Evolutionary conservation across 139 green algal species (phyloP).

Genomic region (Edaphochlamys debaryana): DNA sequence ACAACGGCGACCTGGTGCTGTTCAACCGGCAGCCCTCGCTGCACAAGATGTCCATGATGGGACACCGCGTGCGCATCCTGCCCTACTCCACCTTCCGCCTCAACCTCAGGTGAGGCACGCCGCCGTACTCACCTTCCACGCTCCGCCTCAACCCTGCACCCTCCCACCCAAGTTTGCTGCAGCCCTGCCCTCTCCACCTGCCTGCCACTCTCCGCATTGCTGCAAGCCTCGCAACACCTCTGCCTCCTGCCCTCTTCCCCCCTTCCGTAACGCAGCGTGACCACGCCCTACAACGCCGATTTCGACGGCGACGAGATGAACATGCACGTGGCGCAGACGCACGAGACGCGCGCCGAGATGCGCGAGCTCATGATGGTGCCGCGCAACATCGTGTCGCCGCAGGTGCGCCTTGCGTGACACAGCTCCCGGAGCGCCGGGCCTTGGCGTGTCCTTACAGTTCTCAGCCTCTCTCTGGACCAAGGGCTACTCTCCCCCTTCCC

Average conservation of each 20-base stretch:
- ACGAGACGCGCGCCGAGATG: conserved; percentile 94
- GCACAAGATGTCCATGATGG: conserved; percentile 99
- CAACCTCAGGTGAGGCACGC: conserved; percentile 41
- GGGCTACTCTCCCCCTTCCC: no score
- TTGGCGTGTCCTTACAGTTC: no score
- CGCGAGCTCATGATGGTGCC: conserved; percentile 99
- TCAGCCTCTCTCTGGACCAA: no score
- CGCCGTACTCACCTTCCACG: neutral
- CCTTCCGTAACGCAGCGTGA: conserved; percentile 91
- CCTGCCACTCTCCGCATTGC: neutral
- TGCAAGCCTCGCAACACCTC: conserved; percentile 62
- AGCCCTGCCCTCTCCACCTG: neutral
- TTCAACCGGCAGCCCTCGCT: conserved; percentile 99
- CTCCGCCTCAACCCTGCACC: neutral
- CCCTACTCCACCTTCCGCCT: conserved; percentile 87
- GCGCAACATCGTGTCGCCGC: conserved; percentile 96
- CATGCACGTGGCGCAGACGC: conserved; percentile 97
- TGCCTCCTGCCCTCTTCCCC: conserved; percentile 72
- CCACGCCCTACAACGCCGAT: conserved; percentile 99
- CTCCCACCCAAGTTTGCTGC: neutral
- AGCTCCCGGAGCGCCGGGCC: no score
- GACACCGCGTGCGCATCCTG: conserved; percentile 85
- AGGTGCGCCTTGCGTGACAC: no score
- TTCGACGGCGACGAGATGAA: conserved; percentile 99
- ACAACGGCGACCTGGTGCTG: conserved; percentile 96